phyloP scores from a whole-genome alignment of 768 basidiomycete genomes.

The Amanita thiersii region DNA sequence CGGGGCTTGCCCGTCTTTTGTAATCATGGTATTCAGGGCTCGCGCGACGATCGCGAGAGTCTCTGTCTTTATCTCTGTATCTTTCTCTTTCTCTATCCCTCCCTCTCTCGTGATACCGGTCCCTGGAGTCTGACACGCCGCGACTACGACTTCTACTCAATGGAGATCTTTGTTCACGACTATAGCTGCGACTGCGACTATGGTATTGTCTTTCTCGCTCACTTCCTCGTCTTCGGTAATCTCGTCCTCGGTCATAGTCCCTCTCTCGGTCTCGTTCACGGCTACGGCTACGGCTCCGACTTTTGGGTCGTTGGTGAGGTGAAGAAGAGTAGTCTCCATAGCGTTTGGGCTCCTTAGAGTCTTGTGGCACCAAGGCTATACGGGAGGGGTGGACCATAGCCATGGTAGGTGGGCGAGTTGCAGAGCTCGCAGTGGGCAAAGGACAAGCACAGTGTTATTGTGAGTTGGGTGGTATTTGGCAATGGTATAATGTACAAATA shows the following conservation, averaged over 20 bases:
- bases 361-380: constrained; percentile 53
- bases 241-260: constrained; percentile 12
- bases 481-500: neutral
- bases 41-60: constrained; percentile 21
- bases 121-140: constrained; percentile 16
- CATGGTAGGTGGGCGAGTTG: constrained; percentile 40
- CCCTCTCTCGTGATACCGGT: constrained; percentile 15
- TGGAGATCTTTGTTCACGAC: too few relatives aligned
- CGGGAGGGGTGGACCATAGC: constrained; percentile 71
- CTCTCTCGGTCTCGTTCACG: constrained; percentile 19
- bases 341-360: constrained; percentile 17
- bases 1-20: constrained; percentile 31
- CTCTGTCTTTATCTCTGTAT: constrained; percentile 12
- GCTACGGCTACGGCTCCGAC: constrained; percentile 23
- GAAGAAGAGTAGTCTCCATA: constrained; percentile 31
- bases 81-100: constrained; percentile 12
- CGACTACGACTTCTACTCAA: constrained; percentile 15
- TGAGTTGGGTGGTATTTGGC: neutral
- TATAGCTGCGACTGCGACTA: constrained; percentile 15
- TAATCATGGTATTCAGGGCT: constrained; percentile 63
- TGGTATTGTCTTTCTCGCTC: too few relatives aligned
- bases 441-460: too few relatives aligned
- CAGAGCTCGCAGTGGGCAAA: too few relatives aligned
- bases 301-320: constrained; percentile 29
- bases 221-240: constrained; percentile 12